Percentiles rank a stretch among this genome's conserved stretches.
These are phyloP conservation scores for Solanum ahanhuiri DNA, from an alignment of 257 asterid species.

Conservation along the genomic window DNA sequence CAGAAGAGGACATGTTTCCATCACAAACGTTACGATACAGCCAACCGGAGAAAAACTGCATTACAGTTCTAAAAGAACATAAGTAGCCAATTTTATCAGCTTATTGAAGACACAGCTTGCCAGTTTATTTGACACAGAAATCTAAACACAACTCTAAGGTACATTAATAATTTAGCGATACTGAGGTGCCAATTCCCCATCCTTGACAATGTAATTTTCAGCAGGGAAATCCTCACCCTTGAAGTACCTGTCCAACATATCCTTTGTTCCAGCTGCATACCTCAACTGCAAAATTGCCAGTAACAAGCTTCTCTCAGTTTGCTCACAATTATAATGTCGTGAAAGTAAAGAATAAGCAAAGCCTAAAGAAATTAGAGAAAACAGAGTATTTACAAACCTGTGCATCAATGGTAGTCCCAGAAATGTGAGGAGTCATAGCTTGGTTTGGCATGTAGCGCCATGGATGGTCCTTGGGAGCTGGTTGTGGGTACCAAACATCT, in stretches of 20 bases:
- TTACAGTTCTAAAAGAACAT: background rate
- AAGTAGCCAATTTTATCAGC: background rate
- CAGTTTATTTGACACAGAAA: background rate
- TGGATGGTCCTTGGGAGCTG: conserved; percentile 99
- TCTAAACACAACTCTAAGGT: background rate
- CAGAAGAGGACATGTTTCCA: background rate
- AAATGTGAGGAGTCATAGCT: conserved; percentile 97
- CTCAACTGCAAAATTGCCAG: conserved; percentile 48
- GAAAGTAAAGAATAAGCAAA: background rate
- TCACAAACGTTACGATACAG: background rate
- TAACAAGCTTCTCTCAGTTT: background rate
- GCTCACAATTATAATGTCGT: background rate
- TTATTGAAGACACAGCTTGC: background rate
- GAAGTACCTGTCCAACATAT: conserved; percentile 92
- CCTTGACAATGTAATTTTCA: conserved; percentile 90
- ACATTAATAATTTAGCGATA: conserved; percentile 43
- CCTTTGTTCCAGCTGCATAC: conserved; percentile 88
- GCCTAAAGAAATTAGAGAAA: background rate
- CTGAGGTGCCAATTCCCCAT: conserved; percentile 90
- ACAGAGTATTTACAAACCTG: conserved; percentile 38
- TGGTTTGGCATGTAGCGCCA: conserved; percentile 99
- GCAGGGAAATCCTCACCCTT: conserved; percentile 88
- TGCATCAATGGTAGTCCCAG: conserved; percentile 96
- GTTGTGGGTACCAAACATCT: conserved; percentile 98
- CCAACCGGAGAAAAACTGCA: background rate